Percentiles rank a stretch among this genome's conserved stretches.
phyloP scores from a whole-genome alignment of 345 rosid genomes.

The Eucalyptus albens region DNA sequence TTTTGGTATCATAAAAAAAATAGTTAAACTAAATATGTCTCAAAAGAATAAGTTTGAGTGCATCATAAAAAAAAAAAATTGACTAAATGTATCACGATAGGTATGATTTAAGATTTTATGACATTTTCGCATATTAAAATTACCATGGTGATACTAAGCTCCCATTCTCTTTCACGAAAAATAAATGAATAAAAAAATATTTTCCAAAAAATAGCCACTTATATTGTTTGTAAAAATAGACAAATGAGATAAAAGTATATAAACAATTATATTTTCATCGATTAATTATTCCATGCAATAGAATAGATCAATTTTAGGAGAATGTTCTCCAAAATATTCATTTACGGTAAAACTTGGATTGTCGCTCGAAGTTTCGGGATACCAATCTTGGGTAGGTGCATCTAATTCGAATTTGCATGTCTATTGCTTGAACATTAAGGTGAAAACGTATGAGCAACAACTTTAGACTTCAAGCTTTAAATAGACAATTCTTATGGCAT shows the following conservation, averaged over 20 bases:
- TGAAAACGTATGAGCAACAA: neutral
- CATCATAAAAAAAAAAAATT: no score
- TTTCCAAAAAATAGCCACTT: fast-evolving
- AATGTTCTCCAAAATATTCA: neutral
- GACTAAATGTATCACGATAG: fast-evolving
- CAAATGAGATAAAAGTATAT: neutral
- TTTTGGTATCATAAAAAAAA: no score
- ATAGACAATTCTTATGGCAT: neutral
- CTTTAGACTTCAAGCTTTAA: neutral
- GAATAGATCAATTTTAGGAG: neutral
- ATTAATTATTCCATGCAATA: neutral
- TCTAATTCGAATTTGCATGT: neutral
- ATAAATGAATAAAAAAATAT: neutral
- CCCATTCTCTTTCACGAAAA: neutral
- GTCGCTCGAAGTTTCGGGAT: neutral
- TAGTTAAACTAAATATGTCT: no score
- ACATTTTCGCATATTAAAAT: neutral
- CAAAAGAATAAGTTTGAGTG: no score
- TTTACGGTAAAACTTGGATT: neutral
- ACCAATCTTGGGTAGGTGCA: neutral
- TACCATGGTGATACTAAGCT: neutral
- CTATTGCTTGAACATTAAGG: neutral
- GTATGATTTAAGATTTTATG: neutral
- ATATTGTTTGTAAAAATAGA: no score
- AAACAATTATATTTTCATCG: neutral